Percentiles rank a stretch among this genome's conserved stretches.
These are phyloP conservation scores for Aspergillus sojae DNA, from an alignment of 2,329 filamentous ascomycete species.

Conservation along the genomic window DNA sequence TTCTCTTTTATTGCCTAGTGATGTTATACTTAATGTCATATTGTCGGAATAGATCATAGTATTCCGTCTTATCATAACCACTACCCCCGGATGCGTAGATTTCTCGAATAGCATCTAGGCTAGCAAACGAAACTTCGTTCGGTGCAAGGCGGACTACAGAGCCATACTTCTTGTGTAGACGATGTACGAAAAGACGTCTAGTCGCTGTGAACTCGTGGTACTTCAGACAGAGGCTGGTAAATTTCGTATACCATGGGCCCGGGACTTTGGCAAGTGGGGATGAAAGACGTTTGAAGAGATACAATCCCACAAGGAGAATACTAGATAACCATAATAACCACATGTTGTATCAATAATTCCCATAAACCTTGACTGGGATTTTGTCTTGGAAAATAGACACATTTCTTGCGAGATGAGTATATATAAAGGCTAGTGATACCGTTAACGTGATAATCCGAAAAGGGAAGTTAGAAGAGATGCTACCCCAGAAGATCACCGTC, in stretches of 20 bases:
- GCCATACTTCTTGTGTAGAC: slow-evolving; percentile 30
- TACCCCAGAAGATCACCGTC: neutral
- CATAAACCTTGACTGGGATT: neutral
- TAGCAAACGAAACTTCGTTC: slow-evolving; percentile 35
- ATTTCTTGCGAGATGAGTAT: neutral
- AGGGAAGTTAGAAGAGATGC: neutral
- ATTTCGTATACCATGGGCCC: slow-evolving; percentile 32
- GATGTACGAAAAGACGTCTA: slow-evolving; percentile 32
- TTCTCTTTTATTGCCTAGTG: neutral
- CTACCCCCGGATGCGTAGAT: slow-evolving; percentile 38
- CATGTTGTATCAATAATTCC: neutral
- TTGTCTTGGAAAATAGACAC: neutral
- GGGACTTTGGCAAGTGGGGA: slow-evolving; percentile 22
- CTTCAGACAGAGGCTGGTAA: slow-evolving; percentile 33
- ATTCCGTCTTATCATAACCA: slow-evolving; percentile 41
- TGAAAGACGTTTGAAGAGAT: neutral
- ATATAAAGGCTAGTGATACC: neutral
- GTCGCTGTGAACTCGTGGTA: slow-evolving; percentile 34
- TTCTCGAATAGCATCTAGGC: slow-evolving; percentile 32
- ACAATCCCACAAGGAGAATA: neutral
- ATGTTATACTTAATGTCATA: slow-evolving; percentile 30
- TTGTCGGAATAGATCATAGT: slow-evolving; percentile 38
- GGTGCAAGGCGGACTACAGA: slow-evolving; percentile 32
- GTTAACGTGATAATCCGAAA: neutral
- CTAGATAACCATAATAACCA: neutral